Percentiles rank a stretch among this genome's conserved stretches.
Evolutionary conservation across 2,329 filamentous ascomycete genomes (phyloP).

Genomic region (Aureobasidium vineae): DNA sequence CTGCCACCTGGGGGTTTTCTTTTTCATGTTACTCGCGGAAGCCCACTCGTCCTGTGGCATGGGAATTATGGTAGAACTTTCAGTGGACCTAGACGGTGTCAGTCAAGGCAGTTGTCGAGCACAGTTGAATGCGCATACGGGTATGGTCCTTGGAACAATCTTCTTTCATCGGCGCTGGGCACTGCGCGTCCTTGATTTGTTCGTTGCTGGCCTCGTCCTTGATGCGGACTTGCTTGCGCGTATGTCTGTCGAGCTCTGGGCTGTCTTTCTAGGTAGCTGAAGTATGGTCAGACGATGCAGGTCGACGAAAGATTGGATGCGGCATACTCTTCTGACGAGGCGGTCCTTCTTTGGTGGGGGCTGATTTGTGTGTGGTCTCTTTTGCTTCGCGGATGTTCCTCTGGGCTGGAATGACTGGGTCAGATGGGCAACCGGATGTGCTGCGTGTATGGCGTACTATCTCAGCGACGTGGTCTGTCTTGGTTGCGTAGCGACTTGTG

Average conservation of each 20-base stretch:
- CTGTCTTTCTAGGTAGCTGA: neutral
- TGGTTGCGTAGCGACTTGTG: neutral
- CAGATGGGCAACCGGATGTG: neutral
- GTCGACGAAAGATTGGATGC: too few species aligned
- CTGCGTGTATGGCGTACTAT: neutral
- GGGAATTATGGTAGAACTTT: neutral
- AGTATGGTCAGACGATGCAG: neutral
- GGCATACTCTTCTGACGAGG: neutral
- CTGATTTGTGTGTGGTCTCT: neutral
- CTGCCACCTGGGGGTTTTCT: neutral
- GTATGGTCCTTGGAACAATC: neutral
- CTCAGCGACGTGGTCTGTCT: neutral
- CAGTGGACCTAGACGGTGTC: neutral
- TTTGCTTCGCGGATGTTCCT: slow-evolving; percentile 1
- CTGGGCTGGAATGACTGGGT: neutral
- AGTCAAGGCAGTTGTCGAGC: neutral
- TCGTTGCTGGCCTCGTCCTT: neutral
- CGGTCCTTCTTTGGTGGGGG: neutral
- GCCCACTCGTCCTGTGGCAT: neutral
- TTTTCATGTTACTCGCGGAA: neutral
- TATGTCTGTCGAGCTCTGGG: neutral
- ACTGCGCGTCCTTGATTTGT: neutral
- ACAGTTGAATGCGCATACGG: neutral
- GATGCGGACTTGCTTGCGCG: neutral
- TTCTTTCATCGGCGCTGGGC: neutral